Base-by-base conservation (phyloP, 2,329 filamentous ascomycete species). In the Ophiostoma australiae region DNA sequence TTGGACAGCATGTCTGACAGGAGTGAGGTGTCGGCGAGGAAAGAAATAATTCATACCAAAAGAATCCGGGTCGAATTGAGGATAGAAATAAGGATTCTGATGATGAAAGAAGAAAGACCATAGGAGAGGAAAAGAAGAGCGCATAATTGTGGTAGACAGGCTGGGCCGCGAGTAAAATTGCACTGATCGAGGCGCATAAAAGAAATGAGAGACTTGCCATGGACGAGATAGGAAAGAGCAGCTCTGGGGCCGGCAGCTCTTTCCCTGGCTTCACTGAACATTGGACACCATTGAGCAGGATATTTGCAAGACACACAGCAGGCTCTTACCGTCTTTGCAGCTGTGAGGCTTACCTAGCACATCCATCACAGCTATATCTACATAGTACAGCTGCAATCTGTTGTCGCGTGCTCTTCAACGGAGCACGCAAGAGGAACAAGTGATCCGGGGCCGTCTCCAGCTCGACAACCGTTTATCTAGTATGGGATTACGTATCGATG, bases 121-220 rank as follows among this genome's bases (percentile, higher is more conserved):
- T 13, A 44, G 15, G 4, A 1, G 20, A n/a, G 20, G 17, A 17
- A 48, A 20, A n/a, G 17, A 44, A 17, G 5, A 20, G 27, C n/a
- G 44, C 44, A 48, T 17, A 1, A 20, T 6, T 48, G 52, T 58
- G n/a, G 23, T 8, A 61, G 27, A 35, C n/a, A n/a, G 27, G 58
- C 58, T 33, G 27, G 27, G 58, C 17, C 7, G n/a, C 3, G 23
- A 58, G 58, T 63, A 33, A 63, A 33, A 33, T 63, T 63, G 3
- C 58, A 63, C 8, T 63, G 58, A 15, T 63, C 27, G 27, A 63
- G 58, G 58, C 20, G 58, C 58, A 63, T 63, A 35, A 63, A 63
- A 33, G 58, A 63, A 63, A 63, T 63, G 58, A 63, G 15, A 35
- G 11, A 3, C 3, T 31, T 8, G 23, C 10, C 58, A 63, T 33